Evolutionary conservation across 345 rosid genomes (phyloP).

Genomic region (Barbarea vulgaris): DNA sequence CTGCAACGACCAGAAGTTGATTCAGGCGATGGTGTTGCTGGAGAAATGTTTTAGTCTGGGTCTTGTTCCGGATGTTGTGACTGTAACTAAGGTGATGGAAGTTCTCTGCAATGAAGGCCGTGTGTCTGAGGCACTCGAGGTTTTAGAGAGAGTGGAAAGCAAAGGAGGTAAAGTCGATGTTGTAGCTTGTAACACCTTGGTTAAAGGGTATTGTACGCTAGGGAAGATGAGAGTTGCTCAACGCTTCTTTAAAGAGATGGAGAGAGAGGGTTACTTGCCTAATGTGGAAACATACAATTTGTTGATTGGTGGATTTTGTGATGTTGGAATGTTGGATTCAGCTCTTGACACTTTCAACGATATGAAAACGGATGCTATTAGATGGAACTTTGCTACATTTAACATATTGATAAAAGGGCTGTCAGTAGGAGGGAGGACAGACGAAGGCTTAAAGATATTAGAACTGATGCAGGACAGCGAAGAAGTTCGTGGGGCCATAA

Average conservation of each 20-base stretch:
- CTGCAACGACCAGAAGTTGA: constrained; percentile 66
- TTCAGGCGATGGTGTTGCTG: constrained; percentile 71
- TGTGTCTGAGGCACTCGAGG: constrained; percentile 67
- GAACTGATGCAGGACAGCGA: constrained; percentile 72
- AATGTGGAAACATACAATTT: constrained; percentile 69
- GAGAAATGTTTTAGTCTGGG: constrained; percentile 76
- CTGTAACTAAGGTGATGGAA: constrained; percentile 71
- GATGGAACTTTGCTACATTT: constrained; percentile 63
- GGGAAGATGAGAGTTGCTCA: constrained; percentile 65
- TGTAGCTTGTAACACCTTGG: constrained; percentile 71
- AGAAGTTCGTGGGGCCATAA: constrained; percentile 35
- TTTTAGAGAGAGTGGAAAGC: constrained; percentile 70
- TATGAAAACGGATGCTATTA: constrained; percentile 75
- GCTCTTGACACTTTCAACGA: constrained; percentile 71
- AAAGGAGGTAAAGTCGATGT: constrained; percentile 64
- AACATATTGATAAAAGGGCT: constrained; percentile 62
- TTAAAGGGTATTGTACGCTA: constrained; percentile 63
- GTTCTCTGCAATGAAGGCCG: constrained; percentile 68
- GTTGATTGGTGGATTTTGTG: constrained; percentile 67
- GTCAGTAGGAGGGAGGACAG: constrained; percentile 52
- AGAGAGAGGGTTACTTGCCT: constrained; percentile 74
- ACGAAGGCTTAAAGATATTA: constrained; percentile 68
- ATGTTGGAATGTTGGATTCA: constrained; percentile 55
- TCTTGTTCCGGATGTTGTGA: constrained; percentile 62
- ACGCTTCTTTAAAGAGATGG: constrained; percentile 72